Evolutionary conservation across 2,329 filamentous ascomycete species (phyloP).

Genomic region (Aspergillus pseudotamarii): DNA sequence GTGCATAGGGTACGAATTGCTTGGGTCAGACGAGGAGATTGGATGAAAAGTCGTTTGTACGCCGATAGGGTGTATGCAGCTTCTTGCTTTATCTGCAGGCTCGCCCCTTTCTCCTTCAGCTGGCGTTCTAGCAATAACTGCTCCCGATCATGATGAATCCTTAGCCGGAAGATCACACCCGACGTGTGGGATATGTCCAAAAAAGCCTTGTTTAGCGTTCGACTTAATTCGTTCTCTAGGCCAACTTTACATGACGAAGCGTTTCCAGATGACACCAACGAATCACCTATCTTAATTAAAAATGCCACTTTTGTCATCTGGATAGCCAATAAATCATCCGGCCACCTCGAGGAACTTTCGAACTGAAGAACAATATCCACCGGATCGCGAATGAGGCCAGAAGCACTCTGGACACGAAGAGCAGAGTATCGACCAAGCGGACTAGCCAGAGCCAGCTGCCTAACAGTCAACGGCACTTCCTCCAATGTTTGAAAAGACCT

Average conservation of each 20-base stretch:
- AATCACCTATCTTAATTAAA: conserved; percentile 69
- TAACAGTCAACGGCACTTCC: conserved; percentile 82
- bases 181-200: conserved; percentile 77
- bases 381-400: conserved; percentile 45
- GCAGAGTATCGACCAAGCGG: conserved; percentile 74
- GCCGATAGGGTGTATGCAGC: conserved; percentile 69
- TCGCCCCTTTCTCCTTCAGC: conserved; percentile 71
- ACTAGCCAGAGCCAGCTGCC: conserved; percentile 74
- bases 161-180: conserved; percentile 76
- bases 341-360: conserved; percentile 91
- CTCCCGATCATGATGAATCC: conserved; percentile 88
- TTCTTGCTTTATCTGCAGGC: conserved; percentile 67
- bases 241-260: conserved; percentile 71
- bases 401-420: conserved; percentile 30
- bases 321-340: conserved; percentile 85
- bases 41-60: conserved; percentile 72
- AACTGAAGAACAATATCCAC: conserved; percentile 86
- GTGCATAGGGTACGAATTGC: conserved; percentile 79
- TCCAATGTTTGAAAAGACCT: conserved; percentile 75
- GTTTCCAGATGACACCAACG: conserved; percentile 66
- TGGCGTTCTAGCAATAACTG: conserved; percentile 77
- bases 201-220: conserved; percentile 75
- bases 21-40: conserved; percentile 77
- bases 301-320: conserved; percentile 95
- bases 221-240: conserved; percentile 72